Conservation (phyloP, 164 flowering plant species). For the Stephania cephalantha region DNA sequence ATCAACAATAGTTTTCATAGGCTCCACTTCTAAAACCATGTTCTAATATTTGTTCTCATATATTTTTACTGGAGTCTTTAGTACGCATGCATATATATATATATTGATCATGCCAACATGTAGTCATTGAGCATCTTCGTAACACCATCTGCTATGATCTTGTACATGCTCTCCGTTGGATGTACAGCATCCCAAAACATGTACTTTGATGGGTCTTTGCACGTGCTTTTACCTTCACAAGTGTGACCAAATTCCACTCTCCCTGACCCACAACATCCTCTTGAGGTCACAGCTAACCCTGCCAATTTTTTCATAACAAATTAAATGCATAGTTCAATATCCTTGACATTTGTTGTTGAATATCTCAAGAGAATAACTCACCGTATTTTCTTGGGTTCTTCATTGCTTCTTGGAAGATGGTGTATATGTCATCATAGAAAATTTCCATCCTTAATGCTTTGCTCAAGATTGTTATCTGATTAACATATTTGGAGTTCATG, state of each 20-base stretch:
- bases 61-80: neutral
- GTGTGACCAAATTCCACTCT: constrained; percentile 34
- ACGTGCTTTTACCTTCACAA: constrained; percentile 37
- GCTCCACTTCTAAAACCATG: no score
- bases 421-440: constrained; percentile 34
- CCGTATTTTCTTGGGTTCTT: constrained; percentile 39
- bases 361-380: constrained; percentile 13
- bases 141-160: constrained; percentile 31
- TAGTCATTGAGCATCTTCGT: neutral
- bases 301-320: neutral
- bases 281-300: constrained; percentile 46
- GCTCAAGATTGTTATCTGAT: constrained; percentile 7
- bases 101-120: neutral
- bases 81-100: neutral
- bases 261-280: constrained; percentile 76
- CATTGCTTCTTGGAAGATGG: constrained; percentile 23
- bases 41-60: no score
- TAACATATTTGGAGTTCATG: constrained; percentile 31
- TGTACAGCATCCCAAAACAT: constrained; percentile 74
- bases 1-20: no score
- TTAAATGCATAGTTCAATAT: no score
- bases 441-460: constrained; percentile 19
- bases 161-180: constrained; percentile 54
- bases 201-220: constrained; percentile 36
- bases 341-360: no score